phyloP scores from a whole-genome alignment of 768 basidiomycete species.

The Cyathus striatus region DNA sequence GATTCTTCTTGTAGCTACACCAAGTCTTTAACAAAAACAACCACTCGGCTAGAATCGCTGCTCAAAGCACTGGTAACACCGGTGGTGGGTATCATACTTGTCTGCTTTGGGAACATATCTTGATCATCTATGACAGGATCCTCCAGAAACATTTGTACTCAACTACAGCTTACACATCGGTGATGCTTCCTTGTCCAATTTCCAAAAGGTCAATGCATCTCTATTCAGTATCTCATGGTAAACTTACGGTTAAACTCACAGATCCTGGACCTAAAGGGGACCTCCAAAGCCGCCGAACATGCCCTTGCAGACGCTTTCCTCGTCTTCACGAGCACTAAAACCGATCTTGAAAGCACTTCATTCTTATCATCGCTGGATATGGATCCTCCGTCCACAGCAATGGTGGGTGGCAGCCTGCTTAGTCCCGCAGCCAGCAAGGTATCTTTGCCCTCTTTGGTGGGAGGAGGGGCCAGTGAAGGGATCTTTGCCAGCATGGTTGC shows the following conservation, averaged over 20 bases:
- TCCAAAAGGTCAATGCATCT: slow-evolving; percentile 74
- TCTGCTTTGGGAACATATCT: not conserved
- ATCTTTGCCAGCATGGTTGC: slow-evolving; percentile 55
- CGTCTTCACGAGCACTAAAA: slow-evolving; percentile 87
- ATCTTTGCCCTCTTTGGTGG: slow-evolving; percentile 42
- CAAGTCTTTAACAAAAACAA: slow-evolving; percentile 75
- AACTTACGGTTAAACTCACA: slow-evolving; percentile 21
- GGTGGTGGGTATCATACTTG: slow-evolving; percentile 46
- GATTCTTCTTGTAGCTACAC: slow-evolving; percentile 57
- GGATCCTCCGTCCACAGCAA: slow-evolving; percentile 66
- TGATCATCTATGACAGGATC: slow-evolving; percentile 50
- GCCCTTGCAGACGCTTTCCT: slow-evolving; percentile 88
- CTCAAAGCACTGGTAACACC: slow-evolving; percentile 95
- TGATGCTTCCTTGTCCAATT: slow-evolving; percentile 93
- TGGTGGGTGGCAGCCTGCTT: slow-evolving; percentile 45
- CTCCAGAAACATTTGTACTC: slow-evolving; percentile 89
- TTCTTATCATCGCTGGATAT: slow-evolving; percentile 94
- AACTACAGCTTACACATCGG: slow-evolving; percentile 95
- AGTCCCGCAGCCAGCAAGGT: slow-evolving; percentile 66
- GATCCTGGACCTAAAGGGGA: slow-evolving; percentile 95
- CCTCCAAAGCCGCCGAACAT: slow-evolving; percentile 81
- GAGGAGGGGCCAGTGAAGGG: slow-evolving; percentile 38
- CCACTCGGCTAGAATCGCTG: slow-evolving; percentile 80
- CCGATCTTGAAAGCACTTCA: slow-evolving; percentile 83
- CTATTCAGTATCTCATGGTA: not conserved